Conservation (phyloP, 2,329 filamentous ascomycete genomes). For the Monosporascus sp. region DNA sequence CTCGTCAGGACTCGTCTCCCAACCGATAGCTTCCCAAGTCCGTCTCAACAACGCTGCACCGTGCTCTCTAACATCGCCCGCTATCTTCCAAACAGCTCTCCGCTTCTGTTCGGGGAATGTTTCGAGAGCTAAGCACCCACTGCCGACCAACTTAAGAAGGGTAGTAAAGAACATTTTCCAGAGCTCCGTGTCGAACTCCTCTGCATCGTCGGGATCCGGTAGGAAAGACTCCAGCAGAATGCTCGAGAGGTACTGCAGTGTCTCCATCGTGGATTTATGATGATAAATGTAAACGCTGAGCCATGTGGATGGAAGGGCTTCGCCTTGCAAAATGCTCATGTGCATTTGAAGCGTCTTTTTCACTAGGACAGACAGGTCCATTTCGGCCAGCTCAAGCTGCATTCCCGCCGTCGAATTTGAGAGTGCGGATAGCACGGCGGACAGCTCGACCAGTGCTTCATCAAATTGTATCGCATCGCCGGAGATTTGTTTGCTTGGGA, state of each 20-base stretch:
- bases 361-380: slow-evolving; percentile 69
- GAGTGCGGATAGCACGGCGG: slow-evolving; percentile 77
- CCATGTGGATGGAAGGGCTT: slow-evolving; percentile 87
- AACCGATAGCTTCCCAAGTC: slow-evolving; percentile 94
- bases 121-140: slow-evolving; percentile 82
- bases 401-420: slow-evolving; percentile 70
- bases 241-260: slow-evolving; percentile 73
- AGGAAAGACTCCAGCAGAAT: slow-evolving; percentile 80
- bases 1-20: slow-evolving; percentile 84
- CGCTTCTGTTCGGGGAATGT: slow-evolving; percentile 97
- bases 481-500: slow-evolving; percentile 66
- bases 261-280: slow-evolving; percentile 83
- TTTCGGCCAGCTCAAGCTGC: slow-evolving; percentile 67
- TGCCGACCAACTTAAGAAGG: slow-evolving; percentile 82
- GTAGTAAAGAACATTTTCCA: slow-evolving; percentile 94
- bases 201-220: slow-evolving; percentile 84
- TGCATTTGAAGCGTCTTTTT: slow-evolving; percentile 78
- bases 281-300: slow-evolving; percentile 90
- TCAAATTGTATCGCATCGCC: slow-evolving; percentile 61
- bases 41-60: slow-evolving; percentile 79
- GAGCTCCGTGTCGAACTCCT: slow-evolving; percentile 84
- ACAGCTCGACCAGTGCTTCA: slow-evolving; percentile 82
- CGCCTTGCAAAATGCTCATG: slow-evolving; percentile 81
- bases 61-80: slow-evolving; percentile 87
- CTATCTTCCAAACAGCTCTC: slow-evolving; percentile 96